phyloP scores from a whole-genome alignment of 176 grass and related monocot species.

The Poa annua region DNA sequence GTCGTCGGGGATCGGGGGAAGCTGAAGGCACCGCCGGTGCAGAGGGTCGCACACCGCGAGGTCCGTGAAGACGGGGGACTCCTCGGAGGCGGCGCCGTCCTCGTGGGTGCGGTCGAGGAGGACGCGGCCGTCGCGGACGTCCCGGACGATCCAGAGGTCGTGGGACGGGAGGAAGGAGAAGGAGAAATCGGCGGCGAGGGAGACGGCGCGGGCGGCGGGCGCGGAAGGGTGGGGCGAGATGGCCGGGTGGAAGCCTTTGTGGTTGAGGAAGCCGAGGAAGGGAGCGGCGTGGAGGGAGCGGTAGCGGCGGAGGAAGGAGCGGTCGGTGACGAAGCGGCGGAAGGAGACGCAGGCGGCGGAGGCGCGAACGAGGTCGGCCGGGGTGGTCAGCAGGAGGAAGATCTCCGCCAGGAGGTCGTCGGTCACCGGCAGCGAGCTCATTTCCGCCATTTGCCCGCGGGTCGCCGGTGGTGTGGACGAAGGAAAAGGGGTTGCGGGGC shows the following conservation, averaged over 20 bases:
- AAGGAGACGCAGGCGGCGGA: conserved; percentile 38
- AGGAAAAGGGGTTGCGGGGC: neutral
- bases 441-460: conserved; percentile 10
- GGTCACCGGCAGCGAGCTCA: conserved; percentile 26
- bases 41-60: conserved; percentile 50
- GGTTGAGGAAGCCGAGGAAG: conserved; percentile 40
- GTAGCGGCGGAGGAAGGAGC: conserved; percentile 50
- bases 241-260: conserved; percentile 39
- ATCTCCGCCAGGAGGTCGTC: conserved; percentile 47
- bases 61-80: conserved; percentile 12
- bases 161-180: conserved; percentile 47
- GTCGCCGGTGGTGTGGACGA: neutral
- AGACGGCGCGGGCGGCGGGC: conserved; percentile 14
- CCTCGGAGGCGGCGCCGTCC: neutral
- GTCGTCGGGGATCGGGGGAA: conserved; percentile 34
- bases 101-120: conserved; percentile 43
- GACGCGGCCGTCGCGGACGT: conserved; percentile 43
- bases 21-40: conserved; percentile 35
- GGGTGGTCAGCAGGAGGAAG: conserved; percentile 39
- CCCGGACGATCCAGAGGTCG: conserved; percentile 39
- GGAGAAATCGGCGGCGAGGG: conserved; percentile 46
- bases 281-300: conserved; percentile 42
- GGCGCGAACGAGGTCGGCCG: conserved; percentile 39
- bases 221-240: conserved; percentile 36
- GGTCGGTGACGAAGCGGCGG: conserved; percentile 30